phyloP scores from a whole-genome alignment of 768 basidiomycete species.

The Termitomyces heimii region DNA sequence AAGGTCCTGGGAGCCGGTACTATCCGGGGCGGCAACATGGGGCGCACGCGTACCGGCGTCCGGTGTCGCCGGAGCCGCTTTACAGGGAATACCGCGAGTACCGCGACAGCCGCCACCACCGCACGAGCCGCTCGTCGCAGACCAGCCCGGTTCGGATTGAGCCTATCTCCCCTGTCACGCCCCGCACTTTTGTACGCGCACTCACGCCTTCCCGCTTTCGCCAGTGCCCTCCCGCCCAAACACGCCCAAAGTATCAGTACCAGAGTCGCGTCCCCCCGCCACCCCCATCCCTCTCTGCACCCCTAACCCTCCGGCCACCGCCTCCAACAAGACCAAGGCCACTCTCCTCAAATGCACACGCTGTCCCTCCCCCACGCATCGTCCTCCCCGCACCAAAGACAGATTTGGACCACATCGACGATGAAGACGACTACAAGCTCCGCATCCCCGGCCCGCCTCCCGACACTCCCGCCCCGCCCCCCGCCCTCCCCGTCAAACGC shows the following conservation, averaged over 20 bases:
- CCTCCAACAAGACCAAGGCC: background rate
- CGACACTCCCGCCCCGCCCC: background rate
- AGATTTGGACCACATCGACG: too few relatives aligned
- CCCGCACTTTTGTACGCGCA: background rate
- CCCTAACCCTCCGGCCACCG: slow-evolving; percentile 1
- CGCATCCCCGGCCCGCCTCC: background rate
- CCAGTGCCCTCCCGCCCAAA: background rate
- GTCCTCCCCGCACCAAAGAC: too few relatives aligned
- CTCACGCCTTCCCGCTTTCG: slow-evolving; percentile 5
- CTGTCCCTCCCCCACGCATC: too few relatives aligned
- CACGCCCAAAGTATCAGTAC: background rate
- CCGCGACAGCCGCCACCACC: background rate
- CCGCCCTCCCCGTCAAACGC: background rate
- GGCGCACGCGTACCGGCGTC: background rate
- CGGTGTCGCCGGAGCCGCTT: background rate
- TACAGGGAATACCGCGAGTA: slow-evolving; percentile 3
- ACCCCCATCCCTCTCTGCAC: slow-evolving; percentile 1
- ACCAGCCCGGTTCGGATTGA: slow-evolving; percentile 9
- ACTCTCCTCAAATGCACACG: background rate
- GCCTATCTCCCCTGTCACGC: background rate
- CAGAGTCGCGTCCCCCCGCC: background rate
- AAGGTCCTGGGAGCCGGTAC: background rate
- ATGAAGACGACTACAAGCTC: too few relatives aligned
- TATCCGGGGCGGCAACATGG: background rate
- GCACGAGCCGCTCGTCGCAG: background rate